phyloP scores from a whole-genome alignment of 768 basidiomycete genomes.

The Lactarius psammicola region DNA sequence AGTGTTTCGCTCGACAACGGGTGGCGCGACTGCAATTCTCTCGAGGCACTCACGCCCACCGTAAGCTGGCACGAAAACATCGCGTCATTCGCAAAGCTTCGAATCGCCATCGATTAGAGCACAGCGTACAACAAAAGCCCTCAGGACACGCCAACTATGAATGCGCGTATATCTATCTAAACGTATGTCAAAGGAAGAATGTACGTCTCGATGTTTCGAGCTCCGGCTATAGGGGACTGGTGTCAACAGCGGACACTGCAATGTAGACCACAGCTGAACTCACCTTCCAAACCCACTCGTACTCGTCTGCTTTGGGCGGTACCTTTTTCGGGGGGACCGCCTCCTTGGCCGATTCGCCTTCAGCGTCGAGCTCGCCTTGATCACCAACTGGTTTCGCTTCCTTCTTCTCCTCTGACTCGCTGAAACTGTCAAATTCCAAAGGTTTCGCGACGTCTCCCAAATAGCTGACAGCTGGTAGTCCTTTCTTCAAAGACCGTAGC shows the following conservation, averaged over 20 bases:
- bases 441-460: slow-evolving; percentile 61
- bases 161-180: too few species aligned
- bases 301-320: slow-evolving; percentile 72
- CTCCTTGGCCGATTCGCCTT: slow-evolving; percentile 28
- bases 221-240: slow-evolving; percentile 62
- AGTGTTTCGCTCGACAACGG: background rate
- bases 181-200: slow-evolving; percentile 77
- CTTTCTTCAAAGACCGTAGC: slow-evolving; percentile 83
- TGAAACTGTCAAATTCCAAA: slow-evolving; percentile 50
- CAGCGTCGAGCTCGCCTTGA: slow-evolving; percentile 29
- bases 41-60: background rate
- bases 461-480: slow-evolving; percentile 76
- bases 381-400: slow-evolving; percentile 32
- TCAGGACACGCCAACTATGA: background rate
- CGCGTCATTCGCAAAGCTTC: background rate
- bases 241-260: slow-evolving; percentile 14
- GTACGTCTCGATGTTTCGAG: slow-evolving; percentile 87
- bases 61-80: background rate
- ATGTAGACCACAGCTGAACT: slow-evolving; percentile 32
- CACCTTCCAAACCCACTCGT: slow-evolving; percentile 91
- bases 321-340: slow-evolving; percentile 35
- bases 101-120: background rate
- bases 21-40: background rate
- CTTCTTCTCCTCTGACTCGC: slow-evolving; percentile 35
- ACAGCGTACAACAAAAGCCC: background rate